phyloP scores from a whole-genome alignment of 306 rosid genomes.

The Hippophae rhamnoides region DNA sequence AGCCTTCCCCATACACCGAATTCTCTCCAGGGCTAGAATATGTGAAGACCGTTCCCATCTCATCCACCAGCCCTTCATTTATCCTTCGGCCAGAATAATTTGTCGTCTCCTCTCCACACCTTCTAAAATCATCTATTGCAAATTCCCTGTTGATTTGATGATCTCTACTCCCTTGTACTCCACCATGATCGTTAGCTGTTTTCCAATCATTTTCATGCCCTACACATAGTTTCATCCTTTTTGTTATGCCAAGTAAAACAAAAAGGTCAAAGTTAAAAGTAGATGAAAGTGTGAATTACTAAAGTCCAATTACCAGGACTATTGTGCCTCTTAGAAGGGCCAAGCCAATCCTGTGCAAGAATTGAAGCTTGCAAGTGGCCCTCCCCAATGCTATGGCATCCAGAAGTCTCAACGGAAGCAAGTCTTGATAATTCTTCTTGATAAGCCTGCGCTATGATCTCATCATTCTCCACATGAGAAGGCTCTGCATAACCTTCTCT shows the following conservation, averaged over 20 bases:
- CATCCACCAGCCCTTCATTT: constrained; percentile 19
- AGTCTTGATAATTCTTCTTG: constrained; percentile 71
- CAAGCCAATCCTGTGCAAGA: constrained; percentile 63
- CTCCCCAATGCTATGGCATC: constrained; percentile 30
- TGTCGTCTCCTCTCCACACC: constrained; percentile 12
- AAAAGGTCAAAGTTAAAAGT: constrained; percentile 3
- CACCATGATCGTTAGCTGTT: constrained; percentile 17
- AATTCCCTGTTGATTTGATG: constrained; percentile 12
- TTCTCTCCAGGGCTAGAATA: constrained; percentile 35
- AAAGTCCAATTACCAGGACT: constrained; percentile 29
- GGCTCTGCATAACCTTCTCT: constrained; percentile 58
- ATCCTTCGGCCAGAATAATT: constrained; percentile 11
- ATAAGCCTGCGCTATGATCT: constrained; percentile 74
- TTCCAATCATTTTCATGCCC: constrained; percentile 37
- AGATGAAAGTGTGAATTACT: constrained; percentile 9
- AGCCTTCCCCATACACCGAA: constrained; percentile 26
- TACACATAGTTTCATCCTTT: constrained; percentile 26
- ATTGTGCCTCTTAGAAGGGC: constrained; percentile 36
- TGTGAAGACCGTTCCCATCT: constrained; percentile 28
- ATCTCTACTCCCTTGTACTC: constrained; percentile 18
- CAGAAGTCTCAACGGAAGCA: constrained; percentile 44
- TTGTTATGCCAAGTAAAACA: constrained; percentile 16
- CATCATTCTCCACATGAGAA: constrained; percentile 57
- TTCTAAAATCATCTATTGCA: constrained; percentile 20
- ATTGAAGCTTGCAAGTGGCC: constrained; percentile 44